Base-by-base conservation (phyloP, 2,329 filamentous ascomycete species). In the Fusarium decemcellulare region DNA sequence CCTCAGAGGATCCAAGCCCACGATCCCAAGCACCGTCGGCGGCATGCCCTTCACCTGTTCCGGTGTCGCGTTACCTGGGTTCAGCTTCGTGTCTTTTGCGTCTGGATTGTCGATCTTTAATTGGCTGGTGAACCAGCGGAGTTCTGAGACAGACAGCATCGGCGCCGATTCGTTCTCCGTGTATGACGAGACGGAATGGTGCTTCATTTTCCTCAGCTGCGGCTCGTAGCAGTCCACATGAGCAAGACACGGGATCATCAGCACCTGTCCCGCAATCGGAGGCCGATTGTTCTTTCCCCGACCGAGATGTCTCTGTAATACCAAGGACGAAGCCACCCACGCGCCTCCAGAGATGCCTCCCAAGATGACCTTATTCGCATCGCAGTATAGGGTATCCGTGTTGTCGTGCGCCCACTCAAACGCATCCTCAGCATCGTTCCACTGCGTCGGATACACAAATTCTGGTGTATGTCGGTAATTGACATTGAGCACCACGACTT, bases 401-500 rank as follows among this genome's bases (percentile, higher is more conserved):
- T 74, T 62, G 0, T 72, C 68, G 52, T 88, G 83, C 0, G 87
- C 72, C 88, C 87, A 91, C 16, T 81, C 77, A 34, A 88, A 85
- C 0, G 84, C 82, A 47, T 90, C 88, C 61, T 87, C 83, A 0
- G 80, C 75, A 48, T 91, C 88, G 44, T 85, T 64, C 83, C 84
- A 88, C 0, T 83, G 81, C 0, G 81, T 84, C 0, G 88, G 88
- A 60, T 85, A 90, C 0, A 62, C 69, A 65, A 82, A 77, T 54
- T 89, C 84, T 0, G 88, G 88, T 0, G 87, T 87, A 69, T 90
- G 87, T 0, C 88, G 84, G 72, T 90, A 90, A 67, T 88, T 87
- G 12, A 89, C 78, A 43, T 88, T 87, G 2, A 89, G 69, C 0
- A 89, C 86, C 0, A 85, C 76, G 3, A 84, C 79, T 1, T 77